Conservation (phyloP, 345 rosid genomes). For the Eucalyptus lansdowneana region DNA sequence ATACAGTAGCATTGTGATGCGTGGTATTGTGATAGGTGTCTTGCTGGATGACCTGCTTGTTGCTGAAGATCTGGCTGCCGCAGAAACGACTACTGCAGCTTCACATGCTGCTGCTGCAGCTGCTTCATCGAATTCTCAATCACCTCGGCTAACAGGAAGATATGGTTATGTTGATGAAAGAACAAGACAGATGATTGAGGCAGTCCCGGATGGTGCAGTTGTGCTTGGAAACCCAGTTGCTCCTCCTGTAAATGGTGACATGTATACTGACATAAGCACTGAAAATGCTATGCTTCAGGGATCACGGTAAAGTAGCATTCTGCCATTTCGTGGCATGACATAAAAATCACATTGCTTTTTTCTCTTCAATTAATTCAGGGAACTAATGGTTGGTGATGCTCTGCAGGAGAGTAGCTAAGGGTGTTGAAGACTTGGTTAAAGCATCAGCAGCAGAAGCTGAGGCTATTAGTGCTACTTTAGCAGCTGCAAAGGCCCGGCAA, state of each 20-base stretch:
- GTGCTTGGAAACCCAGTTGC: constrained; percentile 94
- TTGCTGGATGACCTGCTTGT: constrained; percentile 97
- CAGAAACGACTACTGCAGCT: constrained; percentile 96
- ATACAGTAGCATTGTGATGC: background rate
- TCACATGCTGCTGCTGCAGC: constrained; percentile 98
- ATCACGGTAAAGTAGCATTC: constrained; percentile 41
- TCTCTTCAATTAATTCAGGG: background rate
- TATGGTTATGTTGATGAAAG: constrained; percentile 81
- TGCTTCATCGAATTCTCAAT: constrained; percentile 57
- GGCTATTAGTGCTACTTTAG: constrained; percentile 93
- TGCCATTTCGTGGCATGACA: background rate
- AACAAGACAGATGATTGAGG: constrained; percentile 55
- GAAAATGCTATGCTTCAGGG: constrained; percentile 91
- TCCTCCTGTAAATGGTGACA: constrained; percentile 89
- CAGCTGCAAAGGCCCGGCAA: constrained; percentile 96
- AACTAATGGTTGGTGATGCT: constrained; percentile 1
- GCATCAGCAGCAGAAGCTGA: constrained; percentile 99
- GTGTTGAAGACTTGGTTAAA: constrained; percentile 94
- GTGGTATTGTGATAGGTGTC: constrained; percentile 47
- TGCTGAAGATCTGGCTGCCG: constrained; percentile 98
- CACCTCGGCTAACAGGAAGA: constrained; percentile 57
- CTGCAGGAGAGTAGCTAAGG: constrained; percentile 71
- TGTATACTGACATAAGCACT: constrained; percentile 91
- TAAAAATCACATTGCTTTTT: background rate
- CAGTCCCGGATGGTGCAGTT: constrained; percentile 73